Conservation (phyloP, 2,329 filamentous ascomycete genomes). For the Aspergillus fijiensis region DNA sequence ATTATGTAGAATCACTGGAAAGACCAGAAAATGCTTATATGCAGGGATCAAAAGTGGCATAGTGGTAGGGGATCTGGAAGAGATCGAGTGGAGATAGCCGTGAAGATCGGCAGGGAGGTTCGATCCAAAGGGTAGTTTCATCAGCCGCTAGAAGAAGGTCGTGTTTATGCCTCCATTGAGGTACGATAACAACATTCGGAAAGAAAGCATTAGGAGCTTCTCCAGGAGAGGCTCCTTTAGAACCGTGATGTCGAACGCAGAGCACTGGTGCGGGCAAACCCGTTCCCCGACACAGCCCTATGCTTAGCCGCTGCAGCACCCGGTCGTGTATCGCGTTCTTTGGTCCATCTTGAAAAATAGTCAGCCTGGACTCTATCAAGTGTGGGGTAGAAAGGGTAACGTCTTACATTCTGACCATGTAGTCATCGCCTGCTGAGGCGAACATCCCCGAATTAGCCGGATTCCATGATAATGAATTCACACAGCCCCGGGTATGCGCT, state of each 20-base stretch:
- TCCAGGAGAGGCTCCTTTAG: constrained; percentile 16
- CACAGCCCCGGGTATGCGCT: constrained; percentile 71
- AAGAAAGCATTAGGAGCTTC: constrained; percentile 8
- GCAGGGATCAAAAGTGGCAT: constrained; percentile 11
- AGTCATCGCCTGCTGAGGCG: constrained; percentile 87
- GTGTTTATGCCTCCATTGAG: neutral
- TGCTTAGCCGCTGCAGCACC: constrained; percentile 27
- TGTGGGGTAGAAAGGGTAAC: neutral
- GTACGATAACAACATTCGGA: neutral
- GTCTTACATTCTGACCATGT: constrained; percentile 78
- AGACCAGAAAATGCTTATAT: constrained; percentile 22
- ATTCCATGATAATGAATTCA: constrained; percentile 89
- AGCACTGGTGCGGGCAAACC: constrained; percentile 42
- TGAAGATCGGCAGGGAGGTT: neutral
- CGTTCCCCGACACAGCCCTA: constrained; percentile 32
- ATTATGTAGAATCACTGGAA: constrained; percentile 21
- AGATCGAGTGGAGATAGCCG: neutral
- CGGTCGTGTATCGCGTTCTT: constrained; percentile 32
- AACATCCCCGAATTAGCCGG: constrained; percentile 79
- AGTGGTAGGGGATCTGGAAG: constrained; percentile 2
- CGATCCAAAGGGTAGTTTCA: no score
- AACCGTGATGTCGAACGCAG: constrained; percentile 41
- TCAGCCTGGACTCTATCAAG: constrained; percentile 7
- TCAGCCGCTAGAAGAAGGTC: neutral
- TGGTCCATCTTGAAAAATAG: constrained; percentile 33